Conservation (phyloP, 2,329 filamentous ascomycete genomes). For the Lasiodiplodia theobromae region DNA sequence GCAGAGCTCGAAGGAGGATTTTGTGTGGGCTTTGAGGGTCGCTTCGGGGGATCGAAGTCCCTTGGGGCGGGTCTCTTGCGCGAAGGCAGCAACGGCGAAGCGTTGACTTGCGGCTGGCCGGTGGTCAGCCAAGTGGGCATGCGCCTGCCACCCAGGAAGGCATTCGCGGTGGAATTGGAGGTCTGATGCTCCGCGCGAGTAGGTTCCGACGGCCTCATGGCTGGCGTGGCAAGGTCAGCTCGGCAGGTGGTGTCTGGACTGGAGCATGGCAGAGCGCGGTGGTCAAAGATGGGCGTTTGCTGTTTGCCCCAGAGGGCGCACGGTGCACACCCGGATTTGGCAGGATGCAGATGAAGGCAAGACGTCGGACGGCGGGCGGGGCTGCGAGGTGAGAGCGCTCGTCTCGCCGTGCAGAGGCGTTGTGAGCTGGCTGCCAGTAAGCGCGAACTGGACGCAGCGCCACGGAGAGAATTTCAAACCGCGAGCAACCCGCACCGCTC, state of each 20-base stretch:
- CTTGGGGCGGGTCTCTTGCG: slow-evolving; percentile 17
- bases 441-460: slow-evolving; percentile 5
- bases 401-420: neutral
- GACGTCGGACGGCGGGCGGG: slow-evolving; percentile 6
- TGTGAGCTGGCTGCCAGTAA: slow-evolving; percentile 20
- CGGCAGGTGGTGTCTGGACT: neutral
- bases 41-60: neutral
- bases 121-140: slow-evolving; percentile 23
- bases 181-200: slow-evolving; percentile 11
- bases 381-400: slow-evolving; percentile 8
- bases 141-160: slow-evolving; percentile 26
- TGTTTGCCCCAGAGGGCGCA: slow-evolving; percentile 6
- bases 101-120: slow-evolving; percentile 2
- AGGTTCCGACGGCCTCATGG: slow-evolving; percentile 16
- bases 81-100: slow-evolving; percentile 11
- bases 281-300: slow-evolving; percentile 6
- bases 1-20: neutral
- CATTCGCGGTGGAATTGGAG: slow-evolving; percentile 28
- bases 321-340: slow-evolving; percentile 10
- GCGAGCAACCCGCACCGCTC: neutral
- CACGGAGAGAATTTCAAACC: slow-evolving; percentile 7
- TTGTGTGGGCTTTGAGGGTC: neutral
- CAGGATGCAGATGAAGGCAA: slow-evolving; percentile 8
- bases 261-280: neutral
- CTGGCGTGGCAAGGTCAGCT: neutral